A percentile compares a stretch with the other conserved stretches of the same genome.
These are phyloP conservation scores for Penicillium desertorum DNA, from an alignment of 495 filamentous ascomycete species.

Conservation along the genomic window DNA sequence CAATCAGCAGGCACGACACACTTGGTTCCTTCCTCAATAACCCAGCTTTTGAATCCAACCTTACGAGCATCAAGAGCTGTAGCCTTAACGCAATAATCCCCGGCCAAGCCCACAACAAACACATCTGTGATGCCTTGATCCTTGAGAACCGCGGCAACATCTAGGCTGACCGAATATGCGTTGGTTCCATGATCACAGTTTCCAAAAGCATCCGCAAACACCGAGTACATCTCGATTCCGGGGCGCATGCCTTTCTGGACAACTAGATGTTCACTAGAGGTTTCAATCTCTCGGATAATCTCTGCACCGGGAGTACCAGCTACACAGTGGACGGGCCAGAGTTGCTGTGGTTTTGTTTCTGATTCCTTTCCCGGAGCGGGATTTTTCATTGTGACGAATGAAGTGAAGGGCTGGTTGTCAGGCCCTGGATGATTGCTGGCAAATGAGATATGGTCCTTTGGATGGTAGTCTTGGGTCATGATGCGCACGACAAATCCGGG, in stretches of 20 bases:
- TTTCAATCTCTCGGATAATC: constrained; percentile 72
- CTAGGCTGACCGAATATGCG: constrained; percentile 51
- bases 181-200: constrained; percentile 46
- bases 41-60: constrained; percentile 73
- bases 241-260: constrained; percentile 75
- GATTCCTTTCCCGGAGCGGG: constrained; percentile 55
- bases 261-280: constrained; percentile 55
- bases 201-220: constrained; percentile 74
- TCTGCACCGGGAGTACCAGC: constrained; percentile 69
- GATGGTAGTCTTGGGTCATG: constrained; percentile 90
- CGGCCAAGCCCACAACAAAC: constrained; percentile 81
- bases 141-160: constrained; percentile 57
- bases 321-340: constrained; percentile 93
- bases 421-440: constrained; percentile 69
- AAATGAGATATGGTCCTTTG: constrained; percentile 83
- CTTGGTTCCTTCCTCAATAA: constrained; percentile 76
- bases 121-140: constrained; percentile 66
- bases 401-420: constrained; percentile 66
- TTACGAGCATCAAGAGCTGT: constrained; percentile 75
- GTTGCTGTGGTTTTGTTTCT: constrained; percentile 63
- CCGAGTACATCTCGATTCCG: constrained; percentile 87
- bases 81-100: constrained; percentile 83
- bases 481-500: constrained; percentile 69
- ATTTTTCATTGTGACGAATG: constrained; percentile 63
- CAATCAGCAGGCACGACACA: constrained; percentile 64